Conservation (phyloP, 441 rosid species). For the Aleurites moluccanus region DNA sequence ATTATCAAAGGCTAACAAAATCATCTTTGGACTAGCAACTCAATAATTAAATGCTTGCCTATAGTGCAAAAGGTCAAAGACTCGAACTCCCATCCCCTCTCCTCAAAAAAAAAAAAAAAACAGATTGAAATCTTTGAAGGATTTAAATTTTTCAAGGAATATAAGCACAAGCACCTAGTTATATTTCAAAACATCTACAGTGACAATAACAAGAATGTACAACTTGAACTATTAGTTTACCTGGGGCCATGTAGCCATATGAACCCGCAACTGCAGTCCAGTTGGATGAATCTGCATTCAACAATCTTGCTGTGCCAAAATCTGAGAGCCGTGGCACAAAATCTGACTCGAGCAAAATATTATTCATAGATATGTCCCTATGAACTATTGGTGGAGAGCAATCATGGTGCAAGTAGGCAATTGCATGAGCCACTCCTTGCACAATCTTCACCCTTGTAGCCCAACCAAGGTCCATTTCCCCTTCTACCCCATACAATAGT, state of each 20-base stretch:
- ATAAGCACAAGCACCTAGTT: background rate
- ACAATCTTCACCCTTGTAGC: constrained; percentile 44
- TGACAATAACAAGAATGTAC: background rate
- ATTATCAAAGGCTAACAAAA: no score
- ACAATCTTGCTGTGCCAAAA: constrained; percentile 64
- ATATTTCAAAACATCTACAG: background rate
- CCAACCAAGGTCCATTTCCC: constrained; percentile 44
- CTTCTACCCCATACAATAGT: constrained; percentile 41
- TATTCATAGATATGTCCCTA: constrained; percentile 52
- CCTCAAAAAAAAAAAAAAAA: background rate
- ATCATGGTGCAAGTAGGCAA: constrained; percentile 65
- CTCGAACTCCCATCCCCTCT: no score
- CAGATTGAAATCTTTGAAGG: background rate
- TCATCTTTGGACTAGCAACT: no score
- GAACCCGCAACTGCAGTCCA: constrained; percentile 61
- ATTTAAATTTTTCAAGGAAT: background rate
- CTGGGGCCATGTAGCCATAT: constrained; percentile 77
- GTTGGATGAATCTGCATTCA: constrained; percentile 46
- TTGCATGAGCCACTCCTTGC: constrained; percentile 61
- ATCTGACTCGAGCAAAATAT: constrained; percentile 51
- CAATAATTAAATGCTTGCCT: no score
- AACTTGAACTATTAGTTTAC: constrained; percentile 26
- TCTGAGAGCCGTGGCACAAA: constrained; percentile 54
- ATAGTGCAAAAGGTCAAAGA: no score
- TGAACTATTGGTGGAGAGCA: constrained; percentile 60